Percentiles rank a stretch among this genome's conserved stretches.
phyloP scores from a whole-genome alignment of 2,329 filamentous ascomycete genomes.

The Nemania bipapillata region DNA sequence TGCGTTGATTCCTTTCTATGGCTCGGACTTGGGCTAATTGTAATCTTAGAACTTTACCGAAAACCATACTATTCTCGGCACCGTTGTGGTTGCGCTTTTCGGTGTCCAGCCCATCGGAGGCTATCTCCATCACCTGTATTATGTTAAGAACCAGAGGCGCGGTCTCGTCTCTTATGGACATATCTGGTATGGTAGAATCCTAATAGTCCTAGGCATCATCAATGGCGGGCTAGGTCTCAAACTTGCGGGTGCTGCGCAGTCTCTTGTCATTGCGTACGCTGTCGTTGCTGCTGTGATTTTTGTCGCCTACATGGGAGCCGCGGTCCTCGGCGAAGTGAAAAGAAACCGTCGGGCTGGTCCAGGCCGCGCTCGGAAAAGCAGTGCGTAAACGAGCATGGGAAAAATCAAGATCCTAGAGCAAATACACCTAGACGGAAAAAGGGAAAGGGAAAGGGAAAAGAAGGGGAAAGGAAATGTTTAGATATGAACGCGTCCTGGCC shows the following conservation, averaged over 20 bases:
- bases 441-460: neutral
- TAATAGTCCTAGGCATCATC: constrained; percentile 69
- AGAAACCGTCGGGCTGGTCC: constrained; percentile 4
- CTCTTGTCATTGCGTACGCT: constrained; percentile 64
- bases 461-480: neutral
- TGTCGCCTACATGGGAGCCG: constrained; percentile 54
- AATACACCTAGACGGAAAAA: neutral
- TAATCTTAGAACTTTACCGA: constrained; percentile 61
- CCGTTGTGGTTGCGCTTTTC: constrained; percentile 64
- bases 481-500: neutral
- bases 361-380: constrained; percentile 10
- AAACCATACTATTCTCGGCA: constrained; percentile 67
- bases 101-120: constrained; percentile 69
- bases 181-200: constrained; percentile 69
- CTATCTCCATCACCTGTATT: constrained; percentile 67
- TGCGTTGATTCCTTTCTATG: neutral
- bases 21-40: constrained; percentile 1
- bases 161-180: constrained; percentile 66
- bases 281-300: constrained; percentile 65
- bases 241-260: constrained; percentile 56
- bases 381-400: constrained; percentile 1
- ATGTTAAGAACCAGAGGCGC: constrained; percentile 59
- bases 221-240: constrained; percentile 72
- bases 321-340: constrained; percentile 38
- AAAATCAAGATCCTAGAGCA: neutral